Conservation (phyloP, 176 grass and related monocot genomes). For the Hordeum vulgare region MorexV3_pseudomolecules_assembly NC_058520.1:16324270-16324769, state of each 20-base stretch:
- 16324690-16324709: background rate
- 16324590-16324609: background rate
- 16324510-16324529: background rate
- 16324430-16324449: background rate
- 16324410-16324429: background rate
- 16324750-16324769: background rate
- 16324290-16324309: background rate
- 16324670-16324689: background rate
- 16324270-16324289: background rate
- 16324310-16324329: constrained; percentile 26
- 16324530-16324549: background rate
- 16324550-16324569: too few relatives aligned
- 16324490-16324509: background rate
- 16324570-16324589: background rate
- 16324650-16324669: background rate
- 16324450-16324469: background rate
- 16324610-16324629: background rate
- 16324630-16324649: too few relatives aligned
- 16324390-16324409: background rate
- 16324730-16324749: background rate
- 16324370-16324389: too few relatives aligned
- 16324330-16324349: background rate
- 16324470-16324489: background rate
- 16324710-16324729: background rate
- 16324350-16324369: background rate